Evolutionary conservation across 2,329 filamentous ascomycete genomes (phyloP).

Genomic region (Diaporthe sp.): DNA sequence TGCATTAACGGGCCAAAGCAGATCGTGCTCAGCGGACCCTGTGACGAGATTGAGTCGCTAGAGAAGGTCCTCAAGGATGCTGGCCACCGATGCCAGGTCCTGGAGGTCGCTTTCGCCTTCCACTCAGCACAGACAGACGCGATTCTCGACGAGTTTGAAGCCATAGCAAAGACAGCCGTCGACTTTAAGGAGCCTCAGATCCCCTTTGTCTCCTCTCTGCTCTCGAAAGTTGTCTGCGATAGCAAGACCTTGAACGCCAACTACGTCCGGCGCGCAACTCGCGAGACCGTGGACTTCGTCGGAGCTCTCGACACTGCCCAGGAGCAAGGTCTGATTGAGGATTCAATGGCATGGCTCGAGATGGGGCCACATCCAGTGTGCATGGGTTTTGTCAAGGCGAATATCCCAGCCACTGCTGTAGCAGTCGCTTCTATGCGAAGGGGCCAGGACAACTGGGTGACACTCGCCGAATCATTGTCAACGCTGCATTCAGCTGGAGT

Average conservation of each 20-base stretch:
- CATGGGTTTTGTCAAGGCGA: conserved; percentile 75
- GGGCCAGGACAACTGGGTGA: background rate
- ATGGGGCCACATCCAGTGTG: conserved; percentile 78
- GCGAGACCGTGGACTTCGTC: conserved; percentile 77
- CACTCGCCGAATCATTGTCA: background rate
- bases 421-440: background rate
- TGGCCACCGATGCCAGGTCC: conserved; percentile 50
- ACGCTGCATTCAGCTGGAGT: conserved; percentile 8
- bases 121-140: conserved; percentile 55
- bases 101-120: conserved; percentile 55
- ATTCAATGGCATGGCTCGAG: conserved; percentile 67
- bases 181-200: conserved; percentile 5
- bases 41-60: conserved; percentile 57
- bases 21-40: conserved; percentile 71
- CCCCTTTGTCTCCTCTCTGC: conserved; percentile 19
- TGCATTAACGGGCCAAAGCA: conserved; percentile 77
- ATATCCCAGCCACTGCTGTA: background rate
- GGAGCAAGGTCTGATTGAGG: background rate
- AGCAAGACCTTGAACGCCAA: conserved; percentile 12
- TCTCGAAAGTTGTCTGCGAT: conserved; percentile 13
- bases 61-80: conserved; percentile 23
- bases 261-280: conserved; percentile 43
- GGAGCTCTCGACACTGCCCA: conserved; percentile 53
- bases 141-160: conserved; percentile 63
- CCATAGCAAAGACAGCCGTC: conserved; percentile 47